Conservation (phyloP, 2,329 filamentous ascomycete genomes). For the Dactylonectria estremocensis region DNA sequence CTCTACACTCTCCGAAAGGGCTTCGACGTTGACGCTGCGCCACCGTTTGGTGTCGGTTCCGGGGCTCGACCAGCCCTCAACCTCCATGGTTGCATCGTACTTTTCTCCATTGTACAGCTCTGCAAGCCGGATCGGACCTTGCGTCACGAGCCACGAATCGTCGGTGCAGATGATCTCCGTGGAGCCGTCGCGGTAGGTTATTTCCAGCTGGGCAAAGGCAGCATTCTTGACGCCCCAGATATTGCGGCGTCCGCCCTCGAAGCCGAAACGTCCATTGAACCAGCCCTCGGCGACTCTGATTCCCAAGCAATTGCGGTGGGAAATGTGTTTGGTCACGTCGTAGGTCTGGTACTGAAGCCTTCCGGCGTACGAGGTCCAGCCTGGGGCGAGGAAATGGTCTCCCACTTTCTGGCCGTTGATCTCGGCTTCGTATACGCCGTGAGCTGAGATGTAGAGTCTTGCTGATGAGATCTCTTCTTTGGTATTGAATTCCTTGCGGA, state of each 20-base stretch:
- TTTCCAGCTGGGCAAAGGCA: background rate
- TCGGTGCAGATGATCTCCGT: background rate
- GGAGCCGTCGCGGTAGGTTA: background rate
- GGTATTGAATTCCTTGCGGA: slow-evolving; percentile 30
- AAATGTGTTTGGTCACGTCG: slow-evolving; percentile 59
- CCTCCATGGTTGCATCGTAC: background rate
- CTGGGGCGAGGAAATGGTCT: slow-evolving; percentile 62
- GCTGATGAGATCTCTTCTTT: background rate
- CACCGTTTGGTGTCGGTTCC: background rate
- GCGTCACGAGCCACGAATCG: background rate
- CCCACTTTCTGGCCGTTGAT: slow-evolving; percentile 58
- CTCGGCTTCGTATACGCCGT: slow-evolving; percentile 62
- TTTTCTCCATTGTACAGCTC: slow-evolving; percentile 1
- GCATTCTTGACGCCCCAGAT: background rate
- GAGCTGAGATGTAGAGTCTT: slow-evolving; percentile 61
- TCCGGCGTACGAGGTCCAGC: slow-evolving; percentile 66
- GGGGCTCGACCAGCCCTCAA: background rate
- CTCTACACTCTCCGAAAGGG: background rate
- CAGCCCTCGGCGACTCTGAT: background rate
- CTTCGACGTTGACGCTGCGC: no score
- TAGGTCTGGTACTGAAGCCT: slow-evolving; percentile 67
- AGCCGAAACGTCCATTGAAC: slow-evolving; percentile 3
- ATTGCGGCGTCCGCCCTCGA: background rate
- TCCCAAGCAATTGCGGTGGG: background rate
- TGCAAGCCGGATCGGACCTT: background rate